phyloP scores from a whole-genome alignment of 176 grass and related monocot species.

The Panicum miliaceum region DNA sequence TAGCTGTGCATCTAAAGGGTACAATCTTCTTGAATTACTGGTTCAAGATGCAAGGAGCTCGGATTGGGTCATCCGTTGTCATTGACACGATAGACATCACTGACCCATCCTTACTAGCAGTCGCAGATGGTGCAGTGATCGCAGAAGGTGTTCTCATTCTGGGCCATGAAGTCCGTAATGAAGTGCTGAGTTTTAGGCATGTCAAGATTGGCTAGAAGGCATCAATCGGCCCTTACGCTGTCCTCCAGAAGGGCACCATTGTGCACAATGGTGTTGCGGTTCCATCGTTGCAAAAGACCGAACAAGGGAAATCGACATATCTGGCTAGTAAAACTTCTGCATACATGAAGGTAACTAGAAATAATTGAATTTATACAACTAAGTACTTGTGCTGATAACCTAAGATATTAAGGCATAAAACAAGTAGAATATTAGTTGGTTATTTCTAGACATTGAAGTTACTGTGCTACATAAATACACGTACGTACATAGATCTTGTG shows the following conservation, averaged over 20 bases:
- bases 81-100: slow-evolving; percentile 77
- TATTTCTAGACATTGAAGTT: neutral
- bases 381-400: slow-evolving; percentile 15
- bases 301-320: slow-evolving; percentile 42
- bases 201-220: slow-evolving; percentile 62
- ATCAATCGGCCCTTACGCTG: slow-evolving; percentile 59
- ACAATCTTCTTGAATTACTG: slow-evolving; percentile 75
- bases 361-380: neutral
- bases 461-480: slow-evolving; percentile 5
- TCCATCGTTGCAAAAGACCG: slow-evolving; percentile 55
- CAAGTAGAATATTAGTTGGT: slow-evolving; percentile 22
- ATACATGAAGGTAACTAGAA: slow-evolving; percentile 46
- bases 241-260: slow-evolving; percentile 61
- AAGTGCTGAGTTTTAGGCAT: slow-evolving; percentile 55
- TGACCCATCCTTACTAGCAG: slow-evolving; percentile 60
- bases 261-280: slow-evolving; percentile 47
- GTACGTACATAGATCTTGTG: neutral
- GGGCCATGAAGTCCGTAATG: slow-evolving; percentile 65
- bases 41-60: slow-evolving; percentile 75
- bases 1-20: slow-evolving; percentile 70
- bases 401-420: slow-evolving; percentile 8
- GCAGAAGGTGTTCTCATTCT: slow-evolving; percentile 72
- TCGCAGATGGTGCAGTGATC: slow-evolving; percentile 60
- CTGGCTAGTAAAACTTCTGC: slow-evolving; percentile 36
- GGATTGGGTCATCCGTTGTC: slow-evolving; percentile 63